Percentiles rank a stretch among this genome's conserved stretches.
phyloP scores from a whole-genome alignment of 257 asterid genomes.

The Gentiana macrophylla region DNA sequence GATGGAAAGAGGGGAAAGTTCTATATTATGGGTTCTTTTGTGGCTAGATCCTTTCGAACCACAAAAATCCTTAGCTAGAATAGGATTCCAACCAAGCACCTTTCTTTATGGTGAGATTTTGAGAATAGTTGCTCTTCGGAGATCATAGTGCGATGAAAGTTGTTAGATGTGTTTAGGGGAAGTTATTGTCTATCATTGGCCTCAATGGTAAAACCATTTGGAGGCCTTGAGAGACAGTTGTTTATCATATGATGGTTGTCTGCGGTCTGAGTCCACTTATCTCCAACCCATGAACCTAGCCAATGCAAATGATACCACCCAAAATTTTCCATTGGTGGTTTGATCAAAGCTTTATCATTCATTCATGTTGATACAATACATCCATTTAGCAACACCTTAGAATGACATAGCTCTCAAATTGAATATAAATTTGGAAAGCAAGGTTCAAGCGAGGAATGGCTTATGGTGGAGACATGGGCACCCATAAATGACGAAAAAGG shows the following conservation, averaged over 20 bases:
- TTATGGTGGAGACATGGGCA: too few relatives aligned
- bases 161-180: background rate
- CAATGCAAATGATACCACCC: too few relatives aligned
- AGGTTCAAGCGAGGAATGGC: too few relatives aligned
- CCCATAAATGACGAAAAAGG: too few relatives aligned
- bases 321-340: too few relatives aligned
- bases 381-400: too few relatives aligned
- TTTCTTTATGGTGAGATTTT: conserved; percentile 1
- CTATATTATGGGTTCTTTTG: background rate
- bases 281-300: too few relatives aligned
- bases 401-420: background rate
- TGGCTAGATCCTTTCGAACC: conserved; percentile 1
- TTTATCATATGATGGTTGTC: too few relatives aligned
- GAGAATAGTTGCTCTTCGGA: conserved; percentile 3
- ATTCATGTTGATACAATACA: too few relatives aligned
- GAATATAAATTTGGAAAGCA: background rate
- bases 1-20: background rate
- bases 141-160: conserved; percentile 1
- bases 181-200: background rate
- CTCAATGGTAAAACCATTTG: background rate
- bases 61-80: conserved; percentile 1
- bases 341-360: too few relatives aligned
- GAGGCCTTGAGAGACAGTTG: too few relatives aligned
- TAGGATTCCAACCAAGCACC: background rate
- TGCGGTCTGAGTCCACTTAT: too few relatives aligned